Percentiles rank a stretch among this genome's conserved stretches.
Evolutionary conservation across 192 early-diverging fungal genomes (phyloP).

Genomic region (Lobosporangium transversale): DNA sequence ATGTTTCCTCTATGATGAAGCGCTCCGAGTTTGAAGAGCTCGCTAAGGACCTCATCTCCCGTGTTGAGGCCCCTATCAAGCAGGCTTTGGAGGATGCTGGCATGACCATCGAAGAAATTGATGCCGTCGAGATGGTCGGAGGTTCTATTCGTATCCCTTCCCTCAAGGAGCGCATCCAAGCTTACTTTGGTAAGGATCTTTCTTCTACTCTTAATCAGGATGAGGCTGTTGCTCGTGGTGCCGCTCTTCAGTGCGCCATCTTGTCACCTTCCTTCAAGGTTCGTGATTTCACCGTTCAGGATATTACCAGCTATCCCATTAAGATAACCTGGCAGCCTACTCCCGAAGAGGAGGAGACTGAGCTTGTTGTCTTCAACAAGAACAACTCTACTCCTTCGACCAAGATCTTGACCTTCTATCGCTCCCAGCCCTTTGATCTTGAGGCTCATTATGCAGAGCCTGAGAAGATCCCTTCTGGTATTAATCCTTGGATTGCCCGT

Average conservation of each 20-base stretch:
- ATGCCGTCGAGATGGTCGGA: constrained; percentile 95
- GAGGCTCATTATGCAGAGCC: constrained; percentile 81
- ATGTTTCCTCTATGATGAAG: constrained; percentile 86
- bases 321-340: constrained; percentile 88
- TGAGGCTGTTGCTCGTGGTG: constrained; percentile 96
- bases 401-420: constrained; percentile 93
- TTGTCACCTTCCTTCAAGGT: constrained; percentile 97
- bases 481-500: constrained; percentile 82
- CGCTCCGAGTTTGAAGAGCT: constrained; percentile 90
- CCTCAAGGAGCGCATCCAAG: constrained; percentile 89
- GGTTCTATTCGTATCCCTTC: constrained; percentile 93
- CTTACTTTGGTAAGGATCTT: constrained; percentile 90
- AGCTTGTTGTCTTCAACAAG: constrained; percentile 87
- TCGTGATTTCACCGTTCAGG: constrained; percentile 93
- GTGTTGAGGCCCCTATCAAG: constrained; percentile 77
- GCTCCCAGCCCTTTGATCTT: constrained; percentile 84
- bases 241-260: constrained; percentile 97
- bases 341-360: constrained; percentile 78
- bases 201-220: constrained; percentile 97
- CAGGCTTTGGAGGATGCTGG: constrained; percentile 82
- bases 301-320: constrained; percentile 90
- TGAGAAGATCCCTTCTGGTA: constrained; percentile 78
- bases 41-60: constrained; percentile 74
- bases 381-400: constrained; percentile 89
- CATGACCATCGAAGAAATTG: constrained; percentile 82